phyloP scores from a whole-genome alignment of 164 flowering plant genomes.

The Tinospora cordifolia region DNA sequence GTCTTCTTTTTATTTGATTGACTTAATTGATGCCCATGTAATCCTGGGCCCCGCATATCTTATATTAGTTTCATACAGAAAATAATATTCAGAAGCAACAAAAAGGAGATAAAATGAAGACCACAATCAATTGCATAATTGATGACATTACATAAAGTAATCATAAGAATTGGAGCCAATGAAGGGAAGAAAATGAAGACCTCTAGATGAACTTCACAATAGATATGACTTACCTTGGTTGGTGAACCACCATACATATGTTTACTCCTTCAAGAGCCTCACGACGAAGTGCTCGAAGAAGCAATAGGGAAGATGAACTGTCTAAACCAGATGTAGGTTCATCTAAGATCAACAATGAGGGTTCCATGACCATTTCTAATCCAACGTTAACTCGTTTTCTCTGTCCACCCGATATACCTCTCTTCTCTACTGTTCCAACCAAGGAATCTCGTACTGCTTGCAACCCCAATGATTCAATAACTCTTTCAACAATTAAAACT shows the following conservation, averaged over 20 bases:
- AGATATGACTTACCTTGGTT: conserved; percentile 63
- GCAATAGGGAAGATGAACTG: conserved; percentile 84
- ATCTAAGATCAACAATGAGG: conserved; percentile 87
- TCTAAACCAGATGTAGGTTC: conserved; percentile 97
- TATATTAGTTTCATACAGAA: background rate
- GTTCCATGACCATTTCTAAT: conserved; percentile 98
- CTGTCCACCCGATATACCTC: conserved; percentile 99
- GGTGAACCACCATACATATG: conserved; percentile 94
- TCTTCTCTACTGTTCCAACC: conserved; percentile 94
- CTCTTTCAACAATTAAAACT: conserved; percentile 89
- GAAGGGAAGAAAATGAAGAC: background rate
- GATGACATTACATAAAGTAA: background rate
- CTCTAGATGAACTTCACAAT: background rate
- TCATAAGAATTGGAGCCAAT: background rate
- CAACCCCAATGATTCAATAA: conserved; percentile 83
- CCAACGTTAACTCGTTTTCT: conserved; percentile 97
- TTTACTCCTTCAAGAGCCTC: conserved; percentile 98
- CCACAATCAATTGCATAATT: background rate
- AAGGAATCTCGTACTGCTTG: conserved; percentile 76
- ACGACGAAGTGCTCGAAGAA: conserved; percentile 91
- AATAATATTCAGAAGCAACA: background rate
- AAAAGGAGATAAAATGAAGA: background rate
- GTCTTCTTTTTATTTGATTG: too few relatives aligned
- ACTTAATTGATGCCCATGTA: too few relatives aligned
- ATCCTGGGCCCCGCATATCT: background rate